Percentiles rank a stretch among this genome's conserved stretches.
Conservation (phyloP, 1,284 basidiomycete genomes). For the Gymnopus androsaceus region DNA sequence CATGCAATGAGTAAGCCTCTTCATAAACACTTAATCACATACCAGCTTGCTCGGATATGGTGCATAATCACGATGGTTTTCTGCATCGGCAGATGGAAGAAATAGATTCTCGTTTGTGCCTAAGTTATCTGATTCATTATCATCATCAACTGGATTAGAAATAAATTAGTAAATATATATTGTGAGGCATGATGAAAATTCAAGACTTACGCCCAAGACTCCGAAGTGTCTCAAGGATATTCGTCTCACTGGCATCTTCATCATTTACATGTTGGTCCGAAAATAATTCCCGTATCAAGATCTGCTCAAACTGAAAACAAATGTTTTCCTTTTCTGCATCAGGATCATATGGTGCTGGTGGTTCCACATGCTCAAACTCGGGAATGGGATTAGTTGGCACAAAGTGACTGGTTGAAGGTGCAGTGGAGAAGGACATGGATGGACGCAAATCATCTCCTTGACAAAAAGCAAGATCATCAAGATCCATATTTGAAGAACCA, state of each 20-base stretch:
- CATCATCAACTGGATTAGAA: not conserved
- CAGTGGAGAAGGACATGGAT: too few relatives aligned
- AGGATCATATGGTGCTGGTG: not conserved
- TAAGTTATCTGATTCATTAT: not conserved
- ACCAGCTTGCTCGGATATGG: constrained; percentile 3
- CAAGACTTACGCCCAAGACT: not conserved
- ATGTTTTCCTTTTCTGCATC: not conserved
- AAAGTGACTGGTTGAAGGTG: too few relatives aligned
- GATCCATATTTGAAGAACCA: not conserved
- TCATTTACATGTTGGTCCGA: not conserved
- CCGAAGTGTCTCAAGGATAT: not conserved
- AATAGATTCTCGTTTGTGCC: not conserved
- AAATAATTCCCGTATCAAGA: not conserved
- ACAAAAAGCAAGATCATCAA: not conserved
- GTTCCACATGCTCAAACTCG: not conserved
- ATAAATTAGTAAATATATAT: not conserved
- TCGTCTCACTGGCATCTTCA: not conserved
- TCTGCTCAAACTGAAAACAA: not conserved
- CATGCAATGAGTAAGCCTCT: too few relatives aligned
- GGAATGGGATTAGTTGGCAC: too few relatives aligned
- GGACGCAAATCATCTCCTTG: not conserved
- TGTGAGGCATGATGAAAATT: too few relatives aligned
- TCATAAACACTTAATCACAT: not conserved
- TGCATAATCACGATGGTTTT: not conserved
- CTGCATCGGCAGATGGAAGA: not conserved